Percentiles rank a stretch among this genome's conserved stretches.
Evolutionary conservation across 306 rosid genomes (phyloP).

Genomic region (Amphicarpaea edgeworthii): DNA sequence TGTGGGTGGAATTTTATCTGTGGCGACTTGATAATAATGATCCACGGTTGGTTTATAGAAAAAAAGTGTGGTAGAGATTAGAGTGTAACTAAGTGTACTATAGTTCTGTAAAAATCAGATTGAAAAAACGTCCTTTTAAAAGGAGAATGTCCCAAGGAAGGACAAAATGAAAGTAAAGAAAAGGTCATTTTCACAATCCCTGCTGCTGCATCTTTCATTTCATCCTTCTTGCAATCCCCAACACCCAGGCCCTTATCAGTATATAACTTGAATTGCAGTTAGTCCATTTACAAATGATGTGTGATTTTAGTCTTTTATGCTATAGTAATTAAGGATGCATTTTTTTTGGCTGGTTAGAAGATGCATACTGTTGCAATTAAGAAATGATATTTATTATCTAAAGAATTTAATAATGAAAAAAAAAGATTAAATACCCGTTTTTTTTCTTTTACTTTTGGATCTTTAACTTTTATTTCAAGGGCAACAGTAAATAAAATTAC

Average conservation of each 20-base stretch:
- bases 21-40: slow-evolving; percentile 12
- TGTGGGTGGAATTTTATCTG: slow-evolving; percentile 34
- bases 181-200: slow-evolving; percentile 23
- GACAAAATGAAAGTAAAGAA: slow-evolving; percentile 37
- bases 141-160: slow-evolving; percentile 26
- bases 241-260: background rate
- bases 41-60: slow-evolving; percentile 33
- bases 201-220: background rate
- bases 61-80: slow-evolving; percentile 38
- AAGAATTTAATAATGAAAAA: background rate
- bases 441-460: background rate
- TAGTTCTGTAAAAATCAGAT: slow-evolving; percentile 55
- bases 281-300: background rate
- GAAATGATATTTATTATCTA: background rate
- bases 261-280: background rate
- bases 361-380: background rate
- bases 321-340: background rate
- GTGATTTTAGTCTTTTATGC: background rate
- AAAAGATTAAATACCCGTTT: background rate
- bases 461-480: background rate
- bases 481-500: too few relatives aligned
- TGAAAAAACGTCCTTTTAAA: slow-evolving; percentile 31
- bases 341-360: background rate
- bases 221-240: background rate
- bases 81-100: slow-evolving; percentile 47